Evolutionary conservation across 2,329 filamentous ascomycete genomes (phyloP), one percentile per base, ranked within the genome.

Genomic region (Aspergillus hiratsukae): DNA sequence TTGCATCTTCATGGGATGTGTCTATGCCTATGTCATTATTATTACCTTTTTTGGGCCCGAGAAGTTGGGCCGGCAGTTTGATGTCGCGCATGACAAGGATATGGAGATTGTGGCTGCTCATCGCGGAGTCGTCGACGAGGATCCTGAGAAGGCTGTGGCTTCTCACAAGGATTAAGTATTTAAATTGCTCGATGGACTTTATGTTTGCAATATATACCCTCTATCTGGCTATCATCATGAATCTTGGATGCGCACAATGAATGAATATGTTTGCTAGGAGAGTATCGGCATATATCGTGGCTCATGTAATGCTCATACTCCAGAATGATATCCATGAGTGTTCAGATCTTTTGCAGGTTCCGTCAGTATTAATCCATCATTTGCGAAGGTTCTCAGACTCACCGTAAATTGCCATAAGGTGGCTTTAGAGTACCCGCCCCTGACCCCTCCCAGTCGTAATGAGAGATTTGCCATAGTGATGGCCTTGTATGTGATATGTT

Each of bases 1-100:
- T 61, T 90, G 87, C 68, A 94, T 95, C 67, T 96, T 96, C 75
- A 91, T 96, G 88, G 91, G 81, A 1, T 91, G 87, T 63, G 90
- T 95, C 1, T 96, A 79, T 64, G 82, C 75, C 1, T 87, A 86
- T 67, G 76, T 81, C 4, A 84, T 87, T 58, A 8, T 86, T 2
- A 56, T 76, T 52, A 77, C 75, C 25, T 67, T 78, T 27, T 60
- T 78, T 3, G 80, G 80, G 1, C 80, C 80, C 0, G 80, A 82
- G 66, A 72, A 74, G 49, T 59, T 79, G 29, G 75, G 74, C n/a
- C 68, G 74, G 4, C 72, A 76, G 49, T 77, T 81, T 60, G 77
- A 78, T 56, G 77, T 79, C 5, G 71, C 73, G 49, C 70, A 80
- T 55, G 79, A 81, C 63, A 61, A 63, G 0, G 79, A 81, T 69